phyloP scores from a whole-genome alignment of 805 yeast species.

The Cyberlindnera petersonii region DNA sequence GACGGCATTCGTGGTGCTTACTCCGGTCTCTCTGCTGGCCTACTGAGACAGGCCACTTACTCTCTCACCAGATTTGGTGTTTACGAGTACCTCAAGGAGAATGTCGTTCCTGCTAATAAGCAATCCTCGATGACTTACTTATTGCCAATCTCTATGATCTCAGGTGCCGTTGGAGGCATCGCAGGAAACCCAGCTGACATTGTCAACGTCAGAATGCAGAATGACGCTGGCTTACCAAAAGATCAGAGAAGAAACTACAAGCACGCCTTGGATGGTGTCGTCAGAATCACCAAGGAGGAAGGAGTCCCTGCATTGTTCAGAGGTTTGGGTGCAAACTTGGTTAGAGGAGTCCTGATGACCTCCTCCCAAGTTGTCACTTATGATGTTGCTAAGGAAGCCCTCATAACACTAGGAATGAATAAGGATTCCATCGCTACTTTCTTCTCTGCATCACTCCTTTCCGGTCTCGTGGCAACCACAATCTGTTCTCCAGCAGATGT shows the following conservation, averaged over 20 bases:
- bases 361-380: conserved; percentile 88
- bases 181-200: conserved; percentile 89
- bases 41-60: conserved; percentile 83
- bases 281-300: conserved; percentile 57
- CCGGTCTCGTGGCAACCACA: conserved; percentile 87
- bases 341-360: conserved; percentile 83
- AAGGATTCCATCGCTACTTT: conserved; percentile 66
- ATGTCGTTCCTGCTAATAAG: conserved; percentile 37
- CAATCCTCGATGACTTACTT: conserved; percentile 56
- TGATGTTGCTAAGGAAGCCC: conserved; percentile 62
- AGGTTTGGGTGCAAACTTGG: conserved; percentile 74
- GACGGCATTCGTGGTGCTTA: conserved; percentile 74
- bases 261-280: conserved; percentile 75
- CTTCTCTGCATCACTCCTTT: conserved; percentile 71
- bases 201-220: conserved; percentile 87
- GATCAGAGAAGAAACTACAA: conserved; percentile 67
- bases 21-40: conserved; percentile 77
- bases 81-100: conserved; percentile 73
- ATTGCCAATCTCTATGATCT: conserved; percentile 77
- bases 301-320: conserved; percentile 56
- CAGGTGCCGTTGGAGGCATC: conserved; percentile 80
- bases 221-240: conserved; percentile 66
- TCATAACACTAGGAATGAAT: conserved; percentile 53
- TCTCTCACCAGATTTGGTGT: conserved; percentile 83
- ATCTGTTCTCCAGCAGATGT: conserved; percentile 93